Conservation (phyloP, 2,329 filamentous ascomycete species). For the Alternaria viburni region DNA sequence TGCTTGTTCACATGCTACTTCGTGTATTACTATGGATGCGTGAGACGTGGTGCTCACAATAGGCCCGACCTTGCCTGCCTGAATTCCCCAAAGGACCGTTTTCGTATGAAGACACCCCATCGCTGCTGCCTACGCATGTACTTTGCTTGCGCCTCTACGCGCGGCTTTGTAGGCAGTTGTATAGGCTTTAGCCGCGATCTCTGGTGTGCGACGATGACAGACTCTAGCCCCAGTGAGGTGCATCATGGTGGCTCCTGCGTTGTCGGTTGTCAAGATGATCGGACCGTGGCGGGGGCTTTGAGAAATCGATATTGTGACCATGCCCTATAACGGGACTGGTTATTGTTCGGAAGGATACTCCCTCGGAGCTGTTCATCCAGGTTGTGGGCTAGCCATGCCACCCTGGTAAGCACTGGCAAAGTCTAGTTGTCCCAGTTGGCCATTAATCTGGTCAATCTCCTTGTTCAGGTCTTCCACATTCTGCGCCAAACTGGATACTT, state of each 20-base stretch:
- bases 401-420: slow-evolving; percentile 59
- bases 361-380: slow-evolving; percentile 22
- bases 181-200: not conserved
- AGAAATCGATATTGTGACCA: not conserved
- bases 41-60: not conserved
- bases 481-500: slow-evolving; percentile 77
- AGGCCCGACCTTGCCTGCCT: not conserved
- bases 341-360: not conserved
- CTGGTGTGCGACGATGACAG: not conserved
- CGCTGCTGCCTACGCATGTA: not conserved
- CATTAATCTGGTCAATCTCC: slow-evolving; percentile 74
- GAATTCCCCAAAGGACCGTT: not conserved
- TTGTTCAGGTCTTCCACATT: slow-evolving; percentile 82
- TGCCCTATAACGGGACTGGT: not conserved
- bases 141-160: not conserved
- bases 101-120: not conserved
- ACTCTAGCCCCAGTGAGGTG: not conserved
- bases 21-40: not conserved
- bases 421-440: slow-evolving; percentile 72
- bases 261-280: not conserved
- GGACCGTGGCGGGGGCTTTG: not conserved
- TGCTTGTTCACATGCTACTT: not conserved
- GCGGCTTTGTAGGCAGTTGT: not conserved
- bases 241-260: not conserved
- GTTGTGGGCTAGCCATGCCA: slow-evolving; percentile 31